Base-by-base conservation (phyloP, 768 basidiomycete genomes). In the Macrolepiota dolichaula region DNA sequence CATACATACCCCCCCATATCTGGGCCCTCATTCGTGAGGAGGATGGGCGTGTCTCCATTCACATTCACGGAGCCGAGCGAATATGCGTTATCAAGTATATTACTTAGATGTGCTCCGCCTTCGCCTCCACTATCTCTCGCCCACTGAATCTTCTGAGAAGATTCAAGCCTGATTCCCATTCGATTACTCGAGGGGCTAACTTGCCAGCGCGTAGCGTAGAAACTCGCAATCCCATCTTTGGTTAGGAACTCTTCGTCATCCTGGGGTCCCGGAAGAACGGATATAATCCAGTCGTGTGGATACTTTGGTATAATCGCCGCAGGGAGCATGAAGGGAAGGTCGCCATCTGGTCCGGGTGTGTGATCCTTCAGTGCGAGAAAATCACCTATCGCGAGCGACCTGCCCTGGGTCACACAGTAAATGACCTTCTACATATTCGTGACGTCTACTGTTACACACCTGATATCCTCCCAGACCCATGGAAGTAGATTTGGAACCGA, bases 11-110 rank as follows among this genome's bases (percentile, higher is more conserved):
- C 86, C 5, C 85, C 85, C 79, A 85, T 84, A 68, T 85, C 83
- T 0, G 85, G 85, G 0, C 83, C 83, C 66, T 88, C 88, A 27
- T 79, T 77, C 3, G 79, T 78, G 54, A 88, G 71, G n/a, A 88
- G 81, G 1, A 88, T 85, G 0, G 88, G 87, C 0, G 85, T 87
- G 66, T 89, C 87, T 1, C 87, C 87, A 64, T 89, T 89, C 55
- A 87, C 60, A 64, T 88, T 87, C 61, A 88, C 65, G 0, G 80
- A 74, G 4, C 85, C 85, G 24, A 73, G 67, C 0, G 80, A 79
- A 64, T 87, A 87, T 3, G 80, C 83, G 50, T 85, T 85, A 61
- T 87, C 84, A 19, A 87, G 76, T 37, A 88, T 85, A 63, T 89
- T 89, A 42, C 82, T 83, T 0, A 87, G 86, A 65, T 89, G 88